Percentiles rank a stretch among this genome's conserved stretches.
Conservation (phyloP, 2,329 filamentous ascomycete genomes). For the Aspergillus sp. region DNA sequence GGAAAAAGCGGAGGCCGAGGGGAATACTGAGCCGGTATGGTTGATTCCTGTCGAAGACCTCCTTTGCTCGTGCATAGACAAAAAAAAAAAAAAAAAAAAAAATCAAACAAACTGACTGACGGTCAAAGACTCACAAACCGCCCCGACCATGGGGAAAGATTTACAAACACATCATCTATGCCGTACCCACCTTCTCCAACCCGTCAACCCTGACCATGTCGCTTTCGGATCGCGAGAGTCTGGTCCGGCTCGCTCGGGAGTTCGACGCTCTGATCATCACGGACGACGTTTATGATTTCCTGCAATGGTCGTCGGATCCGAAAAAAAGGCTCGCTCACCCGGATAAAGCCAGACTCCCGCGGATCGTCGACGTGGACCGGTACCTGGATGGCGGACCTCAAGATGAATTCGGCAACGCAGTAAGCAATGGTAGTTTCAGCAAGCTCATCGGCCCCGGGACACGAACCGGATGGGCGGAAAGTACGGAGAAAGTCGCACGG, state of each 20-base stretch:
- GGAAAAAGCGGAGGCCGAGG: constrained; percentile 37
- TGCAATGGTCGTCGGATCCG: constrained; percentile 67
- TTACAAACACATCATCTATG: constrained; percentile 85
- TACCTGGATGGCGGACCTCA: constrained; percentile 60
- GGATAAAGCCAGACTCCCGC: constrained; percentile 57
- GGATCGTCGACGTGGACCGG: constrained; percentile 76
- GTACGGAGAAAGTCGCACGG: constrained; percentile 60
- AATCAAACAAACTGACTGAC: background rate
- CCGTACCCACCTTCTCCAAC: constrained; percentile 85
- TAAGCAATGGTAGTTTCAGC: constrained; percentile 87
- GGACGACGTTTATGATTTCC: constrained; percentile 93
- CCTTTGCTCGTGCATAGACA: background rate
- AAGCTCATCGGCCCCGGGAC: constrained; percentile 82
- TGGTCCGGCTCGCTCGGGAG: constrained; percentile 74
- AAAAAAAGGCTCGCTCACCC: constrained; percentile 12
- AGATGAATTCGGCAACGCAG: constrained; percentile 72
- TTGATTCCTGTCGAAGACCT: background rate
- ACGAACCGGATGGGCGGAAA: constrained; percentile 86
- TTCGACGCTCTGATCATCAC: constrained; percentile 79
- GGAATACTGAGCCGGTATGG: constrained; percentile 47
- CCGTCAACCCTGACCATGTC: constrained; percentile 84
- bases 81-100: background rate
- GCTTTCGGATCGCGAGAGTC: constrained; percentile 60
- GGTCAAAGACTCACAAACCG: constrained; percentile 56
- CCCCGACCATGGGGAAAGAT: constrained; percentile 66